A percentile compares a stretch with the other conserved stretches of the same genome.
These are phyloP conservation scores for Zymoseptoria ardabiliae DNA, from an alignment of 2,329 filamentous ascomycete species.

Conservation along the genomic window DNA sequence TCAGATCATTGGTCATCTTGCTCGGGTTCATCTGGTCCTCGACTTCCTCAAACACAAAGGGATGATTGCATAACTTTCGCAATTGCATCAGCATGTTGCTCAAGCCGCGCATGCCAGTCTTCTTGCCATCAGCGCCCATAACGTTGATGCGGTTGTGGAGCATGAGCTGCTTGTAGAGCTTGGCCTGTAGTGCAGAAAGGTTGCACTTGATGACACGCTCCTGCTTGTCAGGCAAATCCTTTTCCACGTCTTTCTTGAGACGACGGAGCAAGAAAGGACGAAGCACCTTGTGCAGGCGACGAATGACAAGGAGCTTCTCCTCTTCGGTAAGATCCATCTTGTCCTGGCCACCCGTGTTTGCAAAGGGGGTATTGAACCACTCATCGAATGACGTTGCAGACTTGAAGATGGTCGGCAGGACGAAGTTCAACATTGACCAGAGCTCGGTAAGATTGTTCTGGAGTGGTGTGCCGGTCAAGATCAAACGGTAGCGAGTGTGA, in stretches of 20 bases:
- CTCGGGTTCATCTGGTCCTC: slow-evolving; percentile 96
- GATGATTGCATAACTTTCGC: slow-evolving; percentile 97
- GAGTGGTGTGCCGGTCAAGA: slow-evolving; percentile 91
- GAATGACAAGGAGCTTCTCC: slow-evolving; percentile 97
- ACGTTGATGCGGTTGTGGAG: slow-evolving; percentile 92
- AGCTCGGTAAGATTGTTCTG: slow-evolving; percentile 95
- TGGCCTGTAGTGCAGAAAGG: slow-evolving; percentile 87
- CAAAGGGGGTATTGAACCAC: slow-evolving; percentile 99
- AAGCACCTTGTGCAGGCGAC: slow-evolving; percentile 94
- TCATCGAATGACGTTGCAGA: slow-evolving; percentile 98
- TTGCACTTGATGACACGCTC: slow-evolving; percentile 99
- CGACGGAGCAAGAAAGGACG: slow-evolving; percentile 94
- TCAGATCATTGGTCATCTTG: slow-evolving; percentile 78
- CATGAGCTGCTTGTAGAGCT: slow-evolving; percentile 95
- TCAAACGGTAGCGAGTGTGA: slow-evolving; percentile 86
- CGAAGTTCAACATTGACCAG: slow-evolving; percentile 98
- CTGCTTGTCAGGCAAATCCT: slow-evolving; percentile 96
- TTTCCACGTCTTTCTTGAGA: slow-evolving; percentile 99
- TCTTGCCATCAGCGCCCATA: slow-evolving; percentile 90
- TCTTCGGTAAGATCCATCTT: slow-evolving; percentile 99
- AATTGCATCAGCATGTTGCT: slow-evolving; percentile 99
- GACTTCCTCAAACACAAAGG: slow-evolving; percentile 95
- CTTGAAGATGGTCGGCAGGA: slow-evolving; percentile 97
- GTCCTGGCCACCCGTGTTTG: slow-evolving; percentile 94
- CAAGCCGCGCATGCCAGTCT: slow-evolving; percentile 84